These are phyloP conservation scores for Calvatia gigantea DNA, from an alignment of 768 basidiomycete genomes.

Conservation along the genomic window DNA sequence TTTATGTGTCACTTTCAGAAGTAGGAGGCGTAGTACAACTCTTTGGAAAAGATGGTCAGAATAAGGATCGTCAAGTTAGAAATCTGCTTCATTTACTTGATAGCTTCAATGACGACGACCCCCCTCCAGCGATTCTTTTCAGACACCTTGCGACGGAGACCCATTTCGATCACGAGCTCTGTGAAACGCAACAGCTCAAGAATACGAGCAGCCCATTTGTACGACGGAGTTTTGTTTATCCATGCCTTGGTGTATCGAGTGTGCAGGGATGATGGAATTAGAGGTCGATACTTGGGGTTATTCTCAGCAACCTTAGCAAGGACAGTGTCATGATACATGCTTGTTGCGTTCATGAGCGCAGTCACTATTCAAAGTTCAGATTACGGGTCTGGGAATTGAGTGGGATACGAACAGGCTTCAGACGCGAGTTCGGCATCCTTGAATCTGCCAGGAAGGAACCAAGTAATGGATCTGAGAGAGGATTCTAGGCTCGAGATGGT, in stretches of 20 bases:
- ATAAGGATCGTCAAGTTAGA: background rate
- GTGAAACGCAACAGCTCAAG: slow-evolving; percentile 78
- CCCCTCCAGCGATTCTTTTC: slow-evolving; percentile 67
- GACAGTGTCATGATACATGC: slow-evolving; percentile 95
- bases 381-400: slow-evolving; percentile 9
- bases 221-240: slow-evolving; percentile 63
- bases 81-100: slow-evolving; percentile 62
- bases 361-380: slow-evolving; percentile 56
- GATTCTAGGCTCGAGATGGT: slow-evolving; percentile 89
- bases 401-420: slow-evolving; percentile 75
- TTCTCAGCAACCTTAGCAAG: slow-evolving; percentile 61
- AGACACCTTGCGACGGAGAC: slow-evolving; percentile 67
- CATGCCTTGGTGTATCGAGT: slow-evolving; percentile 89
- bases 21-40: slow-evolving; percentile 65
- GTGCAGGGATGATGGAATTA: slow-evolving; percentile 75
- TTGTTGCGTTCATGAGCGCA: slow-evolving; percentile 80
- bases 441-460: slow-evolving; percentile 95
- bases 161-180: slow-evolving; percentile 90
- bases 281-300: slow-evolving; percentile 68
- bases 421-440: slow-evolving; percentile 96
- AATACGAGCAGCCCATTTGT: slow-evolving; percentile 75
- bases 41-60: slow-evolving; percentile 34
- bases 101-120: slow-evolving; percentile 69
- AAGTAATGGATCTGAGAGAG: slow-evolving; percentile 83
- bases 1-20: slow-evolving; percentile 72